Base-by-base conservation (phyloP, 441 rosid genomes). In the Sinapis alba region DNA sequence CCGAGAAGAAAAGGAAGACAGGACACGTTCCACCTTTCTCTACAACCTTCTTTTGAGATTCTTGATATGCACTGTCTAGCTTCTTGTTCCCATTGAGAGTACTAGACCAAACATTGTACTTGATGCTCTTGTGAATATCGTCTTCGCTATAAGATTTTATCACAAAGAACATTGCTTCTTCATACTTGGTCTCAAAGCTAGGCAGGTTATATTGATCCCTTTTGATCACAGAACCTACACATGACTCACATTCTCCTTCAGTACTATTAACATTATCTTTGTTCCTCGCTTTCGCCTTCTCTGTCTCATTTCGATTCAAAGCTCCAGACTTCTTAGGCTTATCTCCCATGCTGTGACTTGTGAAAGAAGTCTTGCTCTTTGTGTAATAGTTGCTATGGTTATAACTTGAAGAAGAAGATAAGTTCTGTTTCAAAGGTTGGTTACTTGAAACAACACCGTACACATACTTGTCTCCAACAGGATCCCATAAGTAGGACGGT, bases 111-210 rank as follows among this genome's bases (percentile, higher is more conserved):
- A 84, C 87, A 72, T 69, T 84, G 80, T 81, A 84, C 61, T 84
- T 84, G 64, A 84, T 79, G 71, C 87, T 81, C 72, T 84, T 84
- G 72, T 81, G 87, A 57, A 84, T 69, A 56, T 84, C 85, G 30
- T 84, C 87, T 78, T 84, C 87, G 51, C 87, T 81, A 61, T 81
- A 84, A 60, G 87, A 84, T 72, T 84, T 84, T 34, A 84, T 84
- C 62, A 84, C 87, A 76, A 84, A 81, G 81, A 84, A 84, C n/a
- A 63, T 56, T 10, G 84, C 86, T 30, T 84, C 81, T 43, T 84
- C 87, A 15, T 84, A 69, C n/a, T 71, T 81, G 12, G 77, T 79
- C 30, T 70, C 80, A 56, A 81, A 81, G 82, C 79, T 80, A 34
- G 77, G 8, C 24, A 77, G 77, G 79, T 81, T 84, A 74, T 71